Conservation (phyloP, 23 red algal genomes). For the Gracilaria caudata region DNA sequence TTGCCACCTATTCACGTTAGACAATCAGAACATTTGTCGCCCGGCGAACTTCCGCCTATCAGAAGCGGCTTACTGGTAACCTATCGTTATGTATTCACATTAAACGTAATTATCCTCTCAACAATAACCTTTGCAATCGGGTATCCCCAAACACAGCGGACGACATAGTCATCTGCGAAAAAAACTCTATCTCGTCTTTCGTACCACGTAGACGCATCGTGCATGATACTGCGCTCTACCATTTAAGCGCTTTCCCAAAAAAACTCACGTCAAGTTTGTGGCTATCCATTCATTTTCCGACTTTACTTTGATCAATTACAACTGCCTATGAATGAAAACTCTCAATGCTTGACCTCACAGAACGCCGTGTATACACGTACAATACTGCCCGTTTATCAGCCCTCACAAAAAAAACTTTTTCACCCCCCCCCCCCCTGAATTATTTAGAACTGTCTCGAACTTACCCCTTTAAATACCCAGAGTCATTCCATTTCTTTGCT, state of each 20-base stretch:
- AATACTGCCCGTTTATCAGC: neutral
- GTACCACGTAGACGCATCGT: neutral
- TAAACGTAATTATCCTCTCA: neutral
- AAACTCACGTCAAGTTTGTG: neutral
- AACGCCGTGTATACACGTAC: neutral
- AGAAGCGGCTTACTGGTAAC: neutral
- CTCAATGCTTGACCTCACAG: no score
- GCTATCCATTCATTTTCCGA: conserved; percentile 3
- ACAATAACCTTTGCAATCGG: neutral
- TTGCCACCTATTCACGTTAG: conserved; percentile 6
- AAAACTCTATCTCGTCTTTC: neutral
- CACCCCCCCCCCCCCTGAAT: no score
- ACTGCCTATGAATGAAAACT: neutral
- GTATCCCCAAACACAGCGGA: neutral
- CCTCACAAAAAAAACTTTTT: neutral
- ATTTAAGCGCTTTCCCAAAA: neutral
- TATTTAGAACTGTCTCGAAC: neutral
- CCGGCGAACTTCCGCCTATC: neutral
- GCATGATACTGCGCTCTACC: no score
- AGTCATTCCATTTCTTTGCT: neutral
- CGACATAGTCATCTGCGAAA: neutral
- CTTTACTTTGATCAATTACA: neutral
- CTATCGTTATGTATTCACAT: neutral
- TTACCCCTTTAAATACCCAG: neutral
- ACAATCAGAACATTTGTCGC: neutral